Evolutionary conservation across 164 flowering plant genomes (phyloP).

Genomic region (Annona squamosa): DNA sequence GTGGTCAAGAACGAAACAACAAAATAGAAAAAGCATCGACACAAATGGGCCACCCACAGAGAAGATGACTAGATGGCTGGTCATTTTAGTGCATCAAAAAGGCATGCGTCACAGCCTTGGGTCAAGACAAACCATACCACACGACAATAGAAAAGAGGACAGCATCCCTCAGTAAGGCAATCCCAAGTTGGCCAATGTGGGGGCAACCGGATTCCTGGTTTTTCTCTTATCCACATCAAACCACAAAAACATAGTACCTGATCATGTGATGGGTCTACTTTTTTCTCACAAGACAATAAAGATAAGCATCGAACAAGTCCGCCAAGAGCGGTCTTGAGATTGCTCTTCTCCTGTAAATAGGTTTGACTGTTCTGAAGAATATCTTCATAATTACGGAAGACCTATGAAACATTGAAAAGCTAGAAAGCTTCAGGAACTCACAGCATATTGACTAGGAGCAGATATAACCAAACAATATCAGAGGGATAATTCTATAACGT

Average conservation of each 20-base stretch:
- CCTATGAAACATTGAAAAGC: constrained; percentile 27
- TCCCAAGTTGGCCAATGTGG: not conserved
- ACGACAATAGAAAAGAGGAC: too few species aligned
- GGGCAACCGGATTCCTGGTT: not conserved
- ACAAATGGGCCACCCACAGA: too few species aligned
- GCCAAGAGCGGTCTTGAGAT: constrained; percentile 50
- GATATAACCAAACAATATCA: too few species aligned
- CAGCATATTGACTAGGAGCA: too few species aligned
- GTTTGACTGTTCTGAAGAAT: constrained; percentile 57
- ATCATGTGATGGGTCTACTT: constrained; percentile 22
- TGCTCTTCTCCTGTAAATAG: constrained; percentile 59
- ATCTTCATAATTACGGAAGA: constrained; percentile 67
- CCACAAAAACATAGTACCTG: constrained; percentile 29
- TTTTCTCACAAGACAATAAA: constrained; percentile 43
- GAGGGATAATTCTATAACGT: too few species aligned
- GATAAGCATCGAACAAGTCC: constrained; percentile 73
- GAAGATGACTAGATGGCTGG: too few species aligned
- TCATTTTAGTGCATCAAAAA: too few species aligned
- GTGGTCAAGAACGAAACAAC: too few species aligned
- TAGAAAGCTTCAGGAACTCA: not conserved
- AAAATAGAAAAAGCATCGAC: too few species aligned
- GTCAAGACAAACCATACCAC: too few species aligned
- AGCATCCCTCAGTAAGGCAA: not conserved
- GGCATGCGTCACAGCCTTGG: too few species aligned
- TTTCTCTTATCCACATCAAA: not conserved